These are phyloP conservation scores for Erythrophleum fordii DNA, from an alignment of 306 rosid species.

Conservation along the genomic window DNA sequence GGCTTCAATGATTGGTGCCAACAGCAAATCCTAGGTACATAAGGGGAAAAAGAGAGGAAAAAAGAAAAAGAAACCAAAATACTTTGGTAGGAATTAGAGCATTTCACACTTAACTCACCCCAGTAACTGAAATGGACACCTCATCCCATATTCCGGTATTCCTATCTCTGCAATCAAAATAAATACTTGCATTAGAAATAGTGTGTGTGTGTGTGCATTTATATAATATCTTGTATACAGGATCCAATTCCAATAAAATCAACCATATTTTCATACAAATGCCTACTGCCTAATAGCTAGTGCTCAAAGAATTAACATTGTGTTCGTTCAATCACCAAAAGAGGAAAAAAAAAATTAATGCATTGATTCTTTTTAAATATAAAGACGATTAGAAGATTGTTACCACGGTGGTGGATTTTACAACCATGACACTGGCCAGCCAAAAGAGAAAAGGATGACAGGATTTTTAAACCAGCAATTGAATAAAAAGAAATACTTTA, in stretches of 20 bases:
- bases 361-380: background rate
- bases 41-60: background rate
- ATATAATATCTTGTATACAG: background rate
- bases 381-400: constrained; percentile 27
- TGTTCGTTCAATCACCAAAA: background rate
- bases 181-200: constrained; percentile 36
- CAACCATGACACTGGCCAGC: constrained; percentile 12
- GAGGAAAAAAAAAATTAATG: background rate
- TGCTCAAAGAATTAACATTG: background rate
- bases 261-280: background rate
- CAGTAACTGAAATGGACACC: constrained; percentile 74
- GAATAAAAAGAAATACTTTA: background rate
- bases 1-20: constrained; percentile 5
- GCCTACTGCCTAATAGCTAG: background rate
- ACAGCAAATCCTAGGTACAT: constrained; percentile 12
- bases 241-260: background rate
- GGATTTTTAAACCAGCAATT: background rate
- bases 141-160: constrained; percentile 99
- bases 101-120: constrained; percentile 69
- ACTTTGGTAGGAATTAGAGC: constrained; percentile 11
- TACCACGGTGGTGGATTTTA: background rate
- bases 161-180: constrained; percentile 74
- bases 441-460: constrained; percentile 3
- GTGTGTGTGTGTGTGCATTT: background rate
- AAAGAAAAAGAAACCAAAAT: constrained; percentile 1